Percentiles rank a stretch among this genome's conserved stretches.
These are phyloP conservation scores for Epithele typhae DNA, from an alignment of 768 basidiomycete species.

Conservation along the genomic window DNA sequence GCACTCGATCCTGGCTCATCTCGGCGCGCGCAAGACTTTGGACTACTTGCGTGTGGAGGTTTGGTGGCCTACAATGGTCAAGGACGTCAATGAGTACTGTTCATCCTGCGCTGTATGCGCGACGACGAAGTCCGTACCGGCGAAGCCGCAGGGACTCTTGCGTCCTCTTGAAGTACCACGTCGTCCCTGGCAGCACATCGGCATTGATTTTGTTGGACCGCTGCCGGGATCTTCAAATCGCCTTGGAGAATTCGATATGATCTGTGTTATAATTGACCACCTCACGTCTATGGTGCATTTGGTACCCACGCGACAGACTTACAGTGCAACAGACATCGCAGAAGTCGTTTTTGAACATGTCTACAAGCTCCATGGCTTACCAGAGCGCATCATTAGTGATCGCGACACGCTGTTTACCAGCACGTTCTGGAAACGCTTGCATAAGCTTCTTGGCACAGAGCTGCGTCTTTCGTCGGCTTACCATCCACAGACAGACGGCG, in stretches of 20 bases:
- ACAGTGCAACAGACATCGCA: constrained; percentile 29
- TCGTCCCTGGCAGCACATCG: constrained; percentile 22
- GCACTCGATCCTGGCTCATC: constrained; percentile 35
- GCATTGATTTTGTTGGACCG: constrained; percentile 25
- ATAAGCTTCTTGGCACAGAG: constrained; percentile 25
- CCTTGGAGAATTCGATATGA: constrained; percentile 20
- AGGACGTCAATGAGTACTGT: constrained; percentile 24
- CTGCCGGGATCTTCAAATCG: constrained; percentile 21
- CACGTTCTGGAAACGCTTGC: constrained; percentile 34
- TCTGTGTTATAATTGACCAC: constrained; percentile 22
- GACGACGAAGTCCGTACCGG: constrained; percentile 11
- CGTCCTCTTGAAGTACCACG: constrained; percentile 17
- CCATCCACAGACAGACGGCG: constrained; percentile 41
- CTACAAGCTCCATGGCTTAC: constrained; percentile 36
- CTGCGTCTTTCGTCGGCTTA: constrained; percentile 37
- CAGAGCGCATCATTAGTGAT: constrained; percentile 35
- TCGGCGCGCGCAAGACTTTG: constrained; percentile 31
- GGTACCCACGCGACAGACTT: constrained; percentile 24
- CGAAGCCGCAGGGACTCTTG: constrained; percentile 20
- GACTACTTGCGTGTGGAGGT: constrained; percentile 27
- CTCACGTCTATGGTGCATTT: constrained; percentile 23
- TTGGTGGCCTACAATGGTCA: constrained; percentile 35
- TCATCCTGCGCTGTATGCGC: constrained; percentile 17
- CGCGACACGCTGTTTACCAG: constrained; percentile 38
- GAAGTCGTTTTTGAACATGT: constrained; percentile 32